Evolutionary conservation across 2,329 filamentous ascomycete species (phyloP), one percentile per base, ranked within the genome.

Genomic region (Acarospora socialis): DNA sequence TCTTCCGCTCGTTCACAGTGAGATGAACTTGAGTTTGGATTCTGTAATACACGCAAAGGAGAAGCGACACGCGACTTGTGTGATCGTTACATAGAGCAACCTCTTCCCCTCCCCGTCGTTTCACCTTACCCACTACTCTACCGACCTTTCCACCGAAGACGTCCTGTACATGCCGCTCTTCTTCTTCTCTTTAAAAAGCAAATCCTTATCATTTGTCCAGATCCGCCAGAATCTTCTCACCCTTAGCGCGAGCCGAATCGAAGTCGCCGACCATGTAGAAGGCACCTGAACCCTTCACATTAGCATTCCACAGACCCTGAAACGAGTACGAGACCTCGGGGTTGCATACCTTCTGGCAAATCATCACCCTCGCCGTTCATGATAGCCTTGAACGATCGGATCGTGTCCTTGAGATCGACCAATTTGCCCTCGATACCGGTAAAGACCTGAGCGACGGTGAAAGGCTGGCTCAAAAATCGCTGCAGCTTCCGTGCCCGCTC

Each of bases 401-500:
- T 94, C 60, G 90, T 98, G 64, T 93, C 84, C 82, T 98, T 95
- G 50, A 98, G 72, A 65, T 94, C 84, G 54, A 98, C 90, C 50
- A 98, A 81, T 65, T 75, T 74, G 65, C 90, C 90, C 78, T 94
- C 81, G 60, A 94, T 94, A 73, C 74, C 74, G 51, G 65, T 68
- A 56, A 68, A 68, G 33, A 68, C 74, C 59, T 77, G 69, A 48
- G 74, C 74, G 53, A 78, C 90, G 52, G 90, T 90, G 77, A 98
- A 98, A 59, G 90, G 90, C 74, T 98, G 90, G 65, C 75, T 82
- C 73, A 98, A 73, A 84, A 98, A 98, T 80, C 86, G 81, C 75
- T 98, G 90, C 61, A 98, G 79, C 77, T 95, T 95, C 73, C 90
- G 87, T 65, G 90, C 90, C 77, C 90, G 90, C 80, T 98, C 90